Percentiles rank a stretch among this genome's conserved stretches.
phyloP scores from a whole-genome alignment of 2,329 filamentous ascomycete species.

The Colletotrichum theobromicola region DNA sequence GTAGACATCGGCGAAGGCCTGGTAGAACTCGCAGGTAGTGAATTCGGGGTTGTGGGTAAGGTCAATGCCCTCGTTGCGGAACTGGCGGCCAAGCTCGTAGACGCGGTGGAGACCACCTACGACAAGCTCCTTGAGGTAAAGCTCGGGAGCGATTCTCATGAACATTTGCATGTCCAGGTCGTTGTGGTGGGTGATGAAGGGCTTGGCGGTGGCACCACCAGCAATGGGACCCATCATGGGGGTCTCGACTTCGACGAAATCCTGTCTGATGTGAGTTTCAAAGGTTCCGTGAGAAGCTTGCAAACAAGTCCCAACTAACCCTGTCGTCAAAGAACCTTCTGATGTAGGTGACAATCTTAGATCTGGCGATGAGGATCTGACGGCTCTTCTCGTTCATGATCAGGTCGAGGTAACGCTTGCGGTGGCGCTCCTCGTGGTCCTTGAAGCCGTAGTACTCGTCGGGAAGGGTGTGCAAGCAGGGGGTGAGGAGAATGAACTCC shows the following conservation, averaged over 20 bases:
- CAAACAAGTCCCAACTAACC: neutral
- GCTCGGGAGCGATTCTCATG: constrained; percentile 82
- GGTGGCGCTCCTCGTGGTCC: constrained; percentile 91
- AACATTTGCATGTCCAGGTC: constrained; percentile 94
- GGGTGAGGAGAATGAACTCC: constrained; percentile 84
- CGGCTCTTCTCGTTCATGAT: constrained; percentile 94
- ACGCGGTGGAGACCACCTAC: constrained; percentile 94
- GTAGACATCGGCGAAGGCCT: constrained; percentile 90
- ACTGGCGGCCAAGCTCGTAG: constrained; percentile 94
- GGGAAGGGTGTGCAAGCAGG: constrained; percentile 89
- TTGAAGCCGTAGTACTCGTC: constrained; percentile 94
- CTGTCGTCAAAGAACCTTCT: constrained; percentile 86
- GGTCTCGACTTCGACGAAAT: constrained; percentile 94
- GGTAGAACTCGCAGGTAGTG: constrained; percentile 97
- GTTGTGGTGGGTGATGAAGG: constrained; percentile 96
- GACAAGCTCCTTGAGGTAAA: constrained; percentile 95
- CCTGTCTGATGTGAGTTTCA: constrained; percentile 32
- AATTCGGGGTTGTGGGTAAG: constrained; percentile 98
- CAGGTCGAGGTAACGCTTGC: constrained; percentile 91
- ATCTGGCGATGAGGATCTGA: constrained; percentile 82
- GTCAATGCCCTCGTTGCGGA: constrained; percentile 92
- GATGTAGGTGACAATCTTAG: constrained; percentile 88
- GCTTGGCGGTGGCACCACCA: constrained; percentile 93
- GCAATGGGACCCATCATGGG: constrained; percentile 98
- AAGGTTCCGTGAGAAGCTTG: neutral